These are phyloP conservation scores for Entomophthora muscae DNA, from an alignment of 371 early-diverging fungal genomes.

Conservation along the genomic window DNA sequence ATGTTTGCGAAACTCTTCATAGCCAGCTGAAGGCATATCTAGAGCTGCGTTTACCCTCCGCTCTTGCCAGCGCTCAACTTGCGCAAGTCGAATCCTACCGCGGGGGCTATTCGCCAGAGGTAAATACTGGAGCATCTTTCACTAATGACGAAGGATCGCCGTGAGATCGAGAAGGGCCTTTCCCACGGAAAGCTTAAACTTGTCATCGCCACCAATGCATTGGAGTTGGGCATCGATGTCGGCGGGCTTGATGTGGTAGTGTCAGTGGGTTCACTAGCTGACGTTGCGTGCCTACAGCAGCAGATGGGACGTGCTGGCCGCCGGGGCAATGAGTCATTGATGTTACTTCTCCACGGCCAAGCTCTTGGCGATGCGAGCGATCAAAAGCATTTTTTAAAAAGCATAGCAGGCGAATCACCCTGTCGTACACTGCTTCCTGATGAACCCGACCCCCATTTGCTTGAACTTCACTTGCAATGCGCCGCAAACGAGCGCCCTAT, in stretches of 20 bases:
- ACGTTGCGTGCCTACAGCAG: constrained; percentile 15
- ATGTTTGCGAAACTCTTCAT: neutral
- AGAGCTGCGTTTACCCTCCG: neutral
- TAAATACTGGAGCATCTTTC: neutral
- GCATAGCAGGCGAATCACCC: neutral
- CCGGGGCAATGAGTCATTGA: constrained; percentile 32
- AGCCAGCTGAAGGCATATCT: neutral
- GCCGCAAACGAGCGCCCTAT: constrained; percentile 36
- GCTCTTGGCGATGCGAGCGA: constrained; percentile 10
- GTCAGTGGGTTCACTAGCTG: neutral
- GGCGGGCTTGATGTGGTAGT: constrained; percentile 24
- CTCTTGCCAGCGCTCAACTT: neutral
- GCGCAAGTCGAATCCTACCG: neutral
- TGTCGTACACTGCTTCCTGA: constrained; percentile 13
- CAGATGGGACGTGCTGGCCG: constrained; percentile 52
- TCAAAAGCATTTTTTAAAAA: neutral
- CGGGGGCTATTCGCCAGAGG: neutral
- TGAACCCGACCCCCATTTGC: constrained; percentile 18
- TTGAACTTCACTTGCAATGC: constrained; percentile 41
- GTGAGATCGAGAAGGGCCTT: constrained; percentile 33
- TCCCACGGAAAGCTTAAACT: constrained; percentile 26
- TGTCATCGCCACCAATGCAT: constrained; percentile 45
- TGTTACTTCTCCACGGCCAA: constrained; percentile 26
- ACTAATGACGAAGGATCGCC: constrained; percentile 15
- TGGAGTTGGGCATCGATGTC: constrained; percentile 54